These are phyloP conservation scores for Scheffersomyces segobiensis DNA, from an alignment of 1,139 yeast species.

Conservation along the genomic window DNA sequence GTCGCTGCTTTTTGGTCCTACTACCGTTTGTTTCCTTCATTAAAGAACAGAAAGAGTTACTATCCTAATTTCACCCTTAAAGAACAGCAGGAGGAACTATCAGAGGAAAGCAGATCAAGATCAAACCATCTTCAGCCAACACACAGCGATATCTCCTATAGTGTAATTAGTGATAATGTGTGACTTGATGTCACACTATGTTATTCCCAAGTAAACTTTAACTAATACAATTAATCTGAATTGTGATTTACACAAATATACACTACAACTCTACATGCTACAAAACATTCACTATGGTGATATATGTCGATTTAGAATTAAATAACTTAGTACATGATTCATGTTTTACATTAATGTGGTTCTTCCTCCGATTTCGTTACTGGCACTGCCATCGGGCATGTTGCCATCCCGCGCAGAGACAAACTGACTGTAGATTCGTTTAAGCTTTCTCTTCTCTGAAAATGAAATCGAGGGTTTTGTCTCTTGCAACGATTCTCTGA, in stretches of 20 bases:
- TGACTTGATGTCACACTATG: neutral
- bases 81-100: constrained; percentile 4
- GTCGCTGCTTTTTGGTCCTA: constrained; percentile 38
- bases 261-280: neutral
- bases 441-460: constrained; percentile 65
- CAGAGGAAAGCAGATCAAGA: neutral
- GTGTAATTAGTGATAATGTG: neutral
- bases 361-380: constrained; percentile 84
- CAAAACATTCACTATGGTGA: neutral
- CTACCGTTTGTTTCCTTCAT: constrained; percentile 36
- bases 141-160: neutral
- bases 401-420: constrained; percentile 81
- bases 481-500: constrained; percentile 65
- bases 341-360: constrained; percentile 60
- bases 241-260: neutral
- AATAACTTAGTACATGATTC: neutral
- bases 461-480: constrained; percentile 87
- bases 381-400: constrained; percentile 84
- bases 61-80: constrained; percentile 23
- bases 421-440: constrained; percentile 68
- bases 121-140: neutral
- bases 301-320: neutral
- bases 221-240: too few species aligned
- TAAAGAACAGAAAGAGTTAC: constrained; percentile 19
- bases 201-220: neutral